Evolutionary conservation across 805 yeast species (phyloP).

Genomic region (Yamadazyma laniorum): DNA sequence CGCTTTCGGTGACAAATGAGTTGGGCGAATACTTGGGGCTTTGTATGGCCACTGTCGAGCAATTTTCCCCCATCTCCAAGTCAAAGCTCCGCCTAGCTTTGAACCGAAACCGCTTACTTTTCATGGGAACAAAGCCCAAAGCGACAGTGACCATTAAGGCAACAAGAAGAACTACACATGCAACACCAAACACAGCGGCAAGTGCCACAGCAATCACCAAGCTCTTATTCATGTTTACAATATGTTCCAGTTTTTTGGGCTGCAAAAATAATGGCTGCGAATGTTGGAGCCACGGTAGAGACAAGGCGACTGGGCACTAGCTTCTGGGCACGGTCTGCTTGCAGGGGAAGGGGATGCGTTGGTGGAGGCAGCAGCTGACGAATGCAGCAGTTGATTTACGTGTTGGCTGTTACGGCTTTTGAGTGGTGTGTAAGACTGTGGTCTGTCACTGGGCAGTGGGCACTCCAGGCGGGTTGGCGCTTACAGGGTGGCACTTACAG

Average conservation of each 20-base stretch:
- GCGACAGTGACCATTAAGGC: background rate
- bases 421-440: too few relatives aligned
- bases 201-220: slow-evolving; percentile 1
- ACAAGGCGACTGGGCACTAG: too few relatives aligned
- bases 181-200: slow-evolving; percentile 1
- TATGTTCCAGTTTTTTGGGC: slow-evolving; percentile 1
- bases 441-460: too few relatives aligned
- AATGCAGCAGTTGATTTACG: too few relatives aligned
- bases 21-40: background rate
- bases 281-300: background rate
- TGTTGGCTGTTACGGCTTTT: too few relatives aligned
- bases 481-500: too few relatives aligned
- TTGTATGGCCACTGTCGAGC: slow-evolving; percentile 1
- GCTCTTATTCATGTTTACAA: too few relatives aligned
- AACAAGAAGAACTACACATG: background rate
- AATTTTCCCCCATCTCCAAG: background rate
- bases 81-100: background rate
- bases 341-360: too few relatives aligned
- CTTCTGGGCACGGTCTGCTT: too few relatives aligned
- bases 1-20: background rate
- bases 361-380: too few relatives aligned
- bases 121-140: too few relatives aligned
- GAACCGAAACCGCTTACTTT: background rate
- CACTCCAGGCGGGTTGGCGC: too few relatives aligned
- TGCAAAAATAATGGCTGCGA: slow-evolving; percentile 2